These are phyloP conservation scores for Porcisia hertigi DNA, from an alignment of 208 protist genomes.

Conservation along the genomic window DNA sequence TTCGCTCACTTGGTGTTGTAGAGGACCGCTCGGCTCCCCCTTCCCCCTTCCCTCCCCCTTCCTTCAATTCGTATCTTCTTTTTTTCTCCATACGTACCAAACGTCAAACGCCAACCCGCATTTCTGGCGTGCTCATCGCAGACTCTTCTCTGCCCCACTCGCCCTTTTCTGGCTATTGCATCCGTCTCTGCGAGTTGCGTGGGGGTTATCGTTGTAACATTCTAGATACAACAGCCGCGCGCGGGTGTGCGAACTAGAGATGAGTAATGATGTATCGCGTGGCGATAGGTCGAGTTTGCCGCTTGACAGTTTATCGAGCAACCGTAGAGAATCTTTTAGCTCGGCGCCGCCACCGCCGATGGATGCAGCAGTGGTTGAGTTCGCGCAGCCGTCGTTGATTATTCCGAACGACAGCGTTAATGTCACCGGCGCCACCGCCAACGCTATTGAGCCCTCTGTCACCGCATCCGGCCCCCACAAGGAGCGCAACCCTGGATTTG, in stretches of 20 bases:
- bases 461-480: not conserved
- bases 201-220: not conserved
- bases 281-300: not conserved
- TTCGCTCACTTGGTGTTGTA: not conserved
- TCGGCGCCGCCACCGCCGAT: not conserved
- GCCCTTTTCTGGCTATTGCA: not conserved
- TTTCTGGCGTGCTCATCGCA: not conserved
- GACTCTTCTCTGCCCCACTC: not conserved
- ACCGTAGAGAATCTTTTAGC: not conserved
- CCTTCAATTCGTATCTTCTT: not conserved
- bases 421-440: not conserved
- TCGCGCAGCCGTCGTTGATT: not conserved
- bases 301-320: not conserved
- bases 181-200: not conserved
- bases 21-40: not conserved
- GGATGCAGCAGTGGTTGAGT: not conserved
- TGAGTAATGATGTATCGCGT: not conserved
- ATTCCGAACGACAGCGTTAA: not conserved
- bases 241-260: not conserved
- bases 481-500: conserved; percentile 35
- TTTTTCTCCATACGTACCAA: not conserved
- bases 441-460: not conserved
- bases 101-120: not conserved
- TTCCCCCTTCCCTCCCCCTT: not conserved
- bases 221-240: not conserved